These are phyloP conservation scores for Penicillium goetzii DNA, from an alignment of 495 filamentous ascomycete genomes.

Conservation along the genomic window DNA sequence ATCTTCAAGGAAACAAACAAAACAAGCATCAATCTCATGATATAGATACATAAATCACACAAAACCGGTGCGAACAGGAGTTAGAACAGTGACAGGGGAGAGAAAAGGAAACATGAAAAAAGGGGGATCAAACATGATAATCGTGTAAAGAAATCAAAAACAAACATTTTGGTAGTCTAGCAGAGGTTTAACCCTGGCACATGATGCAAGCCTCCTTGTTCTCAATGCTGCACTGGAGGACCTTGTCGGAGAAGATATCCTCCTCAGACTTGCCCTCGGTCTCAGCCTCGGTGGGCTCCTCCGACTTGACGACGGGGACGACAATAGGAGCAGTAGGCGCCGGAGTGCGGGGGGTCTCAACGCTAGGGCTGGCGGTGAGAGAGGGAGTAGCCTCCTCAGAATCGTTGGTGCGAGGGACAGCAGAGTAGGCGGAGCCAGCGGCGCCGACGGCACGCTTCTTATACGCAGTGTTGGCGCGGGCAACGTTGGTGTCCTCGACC, in stretches of 20 bases:
- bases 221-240: constrained; percentile 90
- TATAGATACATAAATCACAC: constrained; percentile 42
- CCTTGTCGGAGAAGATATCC: constrained; percentile 92
- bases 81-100: constrained; percentile 9
- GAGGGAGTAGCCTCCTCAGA: constrained; percentile 15
- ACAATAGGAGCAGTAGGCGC: constrained; percentile 57
- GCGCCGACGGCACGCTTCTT: constrained; percentile 68
- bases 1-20: constrained; percentile 13
- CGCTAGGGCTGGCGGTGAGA: constrained; percentile 38
- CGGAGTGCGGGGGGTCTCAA: constrained; percentile 70
- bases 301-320: constrained; percentile 23
- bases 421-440: constrained; percentile 53
- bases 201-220: constrained; percentile 87
- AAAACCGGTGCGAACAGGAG: constrained; percentile 10
- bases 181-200: constrained; percentile 78
- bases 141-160: constrained; percentile 24
- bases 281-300: constrained; percentile 66
- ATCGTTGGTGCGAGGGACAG: constrained; percentile 62
- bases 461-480: constrained; percentile 56
- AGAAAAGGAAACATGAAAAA: constrained; percentile 3
- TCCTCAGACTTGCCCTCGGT: constrained; percentile 54
- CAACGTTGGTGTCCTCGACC: constrained; percentile 82
- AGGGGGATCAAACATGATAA: constrained; percentile 29
- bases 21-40: constrained; percentile 48
- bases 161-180: constrained; percentile 5